Conservation (phyloP, 2,329 filamentous ascomycete species). For the Raffaelea deltoideospora region DNA sequence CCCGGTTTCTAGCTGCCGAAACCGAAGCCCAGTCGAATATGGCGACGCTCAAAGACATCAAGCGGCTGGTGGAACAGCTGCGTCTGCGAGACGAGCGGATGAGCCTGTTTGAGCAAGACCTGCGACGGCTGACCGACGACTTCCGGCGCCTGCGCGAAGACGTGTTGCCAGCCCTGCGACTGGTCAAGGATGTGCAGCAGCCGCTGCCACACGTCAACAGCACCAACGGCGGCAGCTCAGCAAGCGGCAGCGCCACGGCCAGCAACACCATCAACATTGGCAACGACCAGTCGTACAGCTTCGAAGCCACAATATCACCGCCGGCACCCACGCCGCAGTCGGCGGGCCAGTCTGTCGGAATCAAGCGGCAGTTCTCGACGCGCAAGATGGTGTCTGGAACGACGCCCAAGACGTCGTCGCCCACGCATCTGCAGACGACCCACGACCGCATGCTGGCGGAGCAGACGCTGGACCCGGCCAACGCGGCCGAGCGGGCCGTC, state of each 20-base stretch:
- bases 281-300: slow-evolving; percentile 29
- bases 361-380: slow-evolving; percentile 61
- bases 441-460: slow-evolving; percentile 52
- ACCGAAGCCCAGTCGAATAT: slow-evolving; percentile 71
- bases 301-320: slow-evolving; percentile 14
- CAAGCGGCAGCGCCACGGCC: too few species aligned
- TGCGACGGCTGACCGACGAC: slow-evolving; percentile 73
- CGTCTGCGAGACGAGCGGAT: slow-evolving; percentile 84
- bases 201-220: slow-evolving; percentile 53
- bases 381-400: slow-evolving; percentile 53
- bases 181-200: slow-evolving; percentile 83
- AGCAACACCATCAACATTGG: too few species aligned
- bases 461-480: slow-evolving; percentile 52
- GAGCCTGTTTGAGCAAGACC: slow-evolving; percentile 64
- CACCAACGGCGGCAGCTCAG: too few species aligned
- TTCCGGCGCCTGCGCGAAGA: slow-evolving; percentile 83
- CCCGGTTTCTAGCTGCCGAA: slow-evolving; percentile 88
- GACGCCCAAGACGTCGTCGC: slow-evolving; percentile 62
- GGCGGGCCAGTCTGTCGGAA: slow-evolving; percentile 32
- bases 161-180: slow-evolving; percentile 73
- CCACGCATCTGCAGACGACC: slow-evolving; percentile 53
- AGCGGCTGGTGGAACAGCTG: slow-evolving; percentile 77
- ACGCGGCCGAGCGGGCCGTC: slow-evolving; percentile 51
- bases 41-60: slow-evolving; percentile 86
- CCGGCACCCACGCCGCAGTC: slow-evolving; percentile 20